Percentiles rank a stretch among this genome's conserved stretches.
These are phyloP conservation scores for Myriosclerotinia duriaeana DNA, from an alignment of 2,329 filamentous ascomycete species.

Conservation along the genomic window DNA sequence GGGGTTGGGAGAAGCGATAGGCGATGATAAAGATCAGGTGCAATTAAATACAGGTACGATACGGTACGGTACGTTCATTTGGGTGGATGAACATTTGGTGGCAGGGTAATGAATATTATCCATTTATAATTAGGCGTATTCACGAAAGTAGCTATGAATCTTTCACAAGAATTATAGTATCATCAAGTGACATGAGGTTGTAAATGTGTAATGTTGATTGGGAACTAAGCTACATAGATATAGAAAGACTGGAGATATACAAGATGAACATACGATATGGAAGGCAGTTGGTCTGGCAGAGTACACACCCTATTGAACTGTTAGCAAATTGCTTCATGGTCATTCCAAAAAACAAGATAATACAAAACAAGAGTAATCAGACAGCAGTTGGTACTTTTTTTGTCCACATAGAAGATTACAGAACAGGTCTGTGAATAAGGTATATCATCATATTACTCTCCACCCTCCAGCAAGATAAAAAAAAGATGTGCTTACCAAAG, in stretches of 20 bases:
- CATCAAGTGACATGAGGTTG: neutral
- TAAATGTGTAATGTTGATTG: neutral
- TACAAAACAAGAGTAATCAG: constrained; percentile 51
- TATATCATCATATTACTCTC: constrained; percentile 64
- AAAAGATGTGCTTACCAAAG: constrained; percentile 25
- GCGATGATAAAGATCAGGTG: too few species aligned
- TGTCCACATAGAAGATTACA: constrained; percentile 68
- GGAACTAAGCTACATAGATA: neutral
- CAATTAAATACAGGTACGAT: neutral
- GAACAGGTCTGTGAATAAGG: constrained; percentile 81
- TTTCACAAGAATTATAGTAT: neutral
- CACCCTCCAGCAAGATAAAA: constrained; percentile 29
- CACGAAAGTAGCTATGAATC: neutral
- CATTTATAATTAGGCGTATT: neutral
- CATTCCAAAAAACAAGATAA: constrained; percentile 2
- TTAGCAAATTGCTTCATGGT: constrained; percentile 20
- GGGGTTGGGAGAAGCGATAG: neutral
- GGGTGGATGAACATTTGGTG: neutral
- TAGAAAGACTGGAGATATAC: neutral
- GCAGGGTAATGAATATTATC: neutral
- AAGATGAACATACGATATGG: constrained; percentile 5
- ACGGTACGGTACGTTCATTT: neutral
- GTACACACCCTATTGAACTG: constrained; percentile 11
- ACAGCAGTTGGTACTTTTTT: constrained; percentile 77
- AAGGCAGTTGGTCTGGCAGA: neutral